Evolutionary conservation across 495 filamentous ascomycete genomes (phyloP), one percentile per base, ranked within the genome.

Genomic region (Pyronema omphalodes): DNA sequence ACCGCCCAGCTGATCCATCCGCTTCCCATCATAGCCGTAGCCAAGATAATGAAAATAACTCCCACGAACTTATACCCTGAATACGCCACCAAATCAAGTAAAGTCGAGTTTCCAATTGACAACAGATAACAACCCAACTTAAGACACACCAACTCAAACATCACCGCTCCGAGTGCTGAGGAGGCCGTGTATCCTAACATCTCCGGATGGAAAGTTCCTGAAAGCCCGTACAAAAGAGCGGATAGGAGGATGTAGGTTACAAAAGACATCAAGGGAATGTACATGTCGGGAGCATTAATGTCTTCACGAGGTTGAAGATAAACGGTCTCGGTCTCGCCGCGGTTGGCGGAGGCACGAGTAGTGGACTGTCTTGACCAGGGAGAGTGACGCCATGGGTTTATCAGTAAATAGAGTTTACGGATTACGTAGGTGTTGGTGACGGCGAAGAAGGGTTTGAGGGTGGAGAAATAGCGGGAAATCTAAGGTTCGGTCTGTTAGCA

Each of bases 61-160:
- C 91, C 91, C 40, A 96, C 91, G 61, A 96, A 99, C 70, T 99
- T 99, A 68, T 99, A 99, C 9, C 93, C 93, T 6, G 83, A 88
- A 66, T 99, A 99, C 3, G 93, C 91, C 39, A 96, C 79, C 37
- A 99, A 67, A 59, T 99, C 91, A 54, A 95, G 74, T 18, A 99
- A 73, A 67, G 96, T 91, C 7, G 40, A 34, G 61, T 89, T 89
- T 62, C 80, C 87, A 71, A 99, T 96, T 67, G 74, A 83, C 37
- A 99, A 71, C 43, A 99, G 79, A 64, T 96, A 96, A 63, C 82
- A 87, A 19, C 89, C 91, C 37, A 94, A 72, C 73, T 94, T 95
- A 59, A 99, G 68, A 43, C 81, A 80, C 6, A 91, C 56, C 37
- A 99, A 88, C 68, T 99, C 91, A 55, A 95, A 76, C 6, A 84